phyloP scores from a whole-genome alignment of 495 filamentous ascomycete species.

The Durotheca rogersii region DNA sequence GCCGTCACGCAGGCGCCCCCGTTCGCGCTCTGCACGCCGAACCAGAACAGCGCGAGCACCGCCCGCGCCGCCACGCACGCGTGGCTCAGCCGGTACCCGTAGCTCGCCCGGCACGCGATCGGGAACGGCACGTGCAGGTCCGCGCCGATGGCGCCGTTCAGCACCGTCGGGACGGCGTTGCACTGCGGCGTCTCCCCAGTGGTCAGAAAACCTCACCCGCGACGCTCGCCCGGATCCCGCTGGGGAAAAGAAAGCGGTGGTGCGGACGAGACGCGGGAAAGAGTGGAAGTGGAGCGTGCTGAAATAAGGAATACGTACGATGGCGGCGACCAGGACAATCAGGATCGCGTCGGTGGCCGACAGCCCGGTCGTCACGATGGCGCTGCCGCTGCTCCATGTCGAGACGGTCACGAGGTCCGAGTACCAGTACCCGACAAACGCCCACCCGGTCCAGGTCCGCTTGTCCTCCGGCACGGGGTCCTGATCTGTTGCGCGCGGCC shows the following conservation, averaged over 20 bases:
- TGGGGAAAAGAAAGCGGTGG: no score
- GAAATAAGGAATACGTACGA: conserved; percentile 15
- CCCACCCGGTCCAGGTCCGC: conserved; percentile 34
- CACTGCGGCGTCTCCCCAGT: no score
- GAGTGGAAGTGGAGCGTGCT: conserved; percentile 20
- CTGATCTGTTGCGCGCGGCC: conserved; percentile 25
- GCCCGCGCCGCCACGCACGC: conserved; percentile 61
- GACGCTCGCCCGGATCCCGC: no score
- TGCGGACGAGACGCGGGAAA: no score
- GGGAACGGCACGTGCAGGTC: conserved; percentile 66
- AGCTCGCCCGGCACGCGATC: conserved; percentile 62
- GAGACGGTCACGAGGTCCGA: conserved; percentile 38
- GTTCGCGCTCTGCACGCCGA: conserved; percentile 66
- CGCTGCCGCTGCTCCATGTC: conserved; percentile 29
- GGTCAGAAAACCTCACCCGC: no score
- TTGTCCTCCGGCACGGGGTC: conserved; percentile 35
- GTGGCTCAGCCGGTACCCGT: conserved; percentile 68
- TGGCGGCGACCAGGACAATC: conserved; percentile 31
- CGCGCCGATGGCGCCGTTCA: conserved; percentile 61
- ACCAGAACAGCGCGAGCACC: conserved; percentile 69
- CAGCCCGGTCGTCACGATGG: conserved; percentile 33
- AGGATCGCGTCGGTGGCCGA: conserved; percentile 31
- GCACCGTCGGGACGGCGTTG: conserved; percentile 57
- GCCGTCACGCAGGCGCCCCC: conserved; percentile 63
- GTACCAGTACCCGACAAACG: conserved; percentile 38